phyloP scores from a whole-genome alignment of 768 basidiomycete genomes.

The Xerocomellus dryophilus region DNA sequence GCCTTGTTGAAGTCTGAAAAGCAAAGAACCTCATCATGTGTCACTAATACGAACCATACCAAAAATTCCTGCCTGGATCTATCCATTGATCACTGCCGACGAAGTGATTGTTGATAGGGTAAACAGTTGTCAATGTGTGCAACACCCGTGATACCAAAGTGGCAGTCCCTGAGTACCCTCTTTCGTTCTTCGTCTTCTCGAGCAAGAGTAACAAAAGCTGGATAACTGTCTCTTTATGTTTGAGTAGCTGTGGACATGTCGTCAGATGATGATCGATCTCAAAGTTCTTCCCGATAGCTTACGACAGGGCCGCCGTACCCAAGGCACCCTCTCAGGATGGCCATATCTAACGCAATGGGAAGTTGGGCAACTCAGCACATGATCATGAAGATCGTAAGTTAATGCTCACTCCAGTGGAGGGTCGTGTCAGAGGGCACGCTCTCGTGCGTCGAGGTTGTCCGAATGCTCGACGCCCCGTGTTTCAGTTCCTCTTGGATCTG shows the following conservation, averaged over 20 bases:
- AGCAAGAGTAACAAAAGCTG: constrained; percentile 61
- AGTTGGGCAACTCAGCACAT: background rate
- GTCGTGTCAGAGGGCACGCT: constrained; percentile 83
- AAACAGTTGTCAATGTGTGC: constrained; percentile 70
- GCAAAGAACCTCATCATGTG: background rate
- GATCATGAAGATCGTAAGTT: background rate
- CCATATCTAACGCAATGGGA: constrained; percentile 51
- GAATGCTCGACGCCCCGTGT: constrained; percentile 83
- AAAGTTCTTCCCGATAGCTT: constrained; percentile 22
- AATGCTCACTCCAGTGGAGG: constrained; percentile 81
- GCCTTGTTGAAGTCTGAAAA: constrained; percentile 56
- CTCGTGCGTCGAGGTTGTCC: constrained; percentile 73
- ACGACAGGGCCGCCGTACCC: constrained; percentile 69
- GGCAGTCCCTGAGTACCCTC: constrained; percentile 80
- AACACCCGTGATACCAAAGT: constrained; percentile 74
- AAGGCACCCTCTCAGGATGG: constrained; percentile 78
- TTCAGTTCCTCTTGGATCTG: constrained; percentile 85
- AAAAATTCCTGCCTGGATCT: constrained; percentile 55
- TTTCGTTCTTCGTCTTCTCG: constrained; percentile 82
- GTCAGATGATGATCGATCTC: background rate
- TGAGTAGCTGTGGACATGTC: constrained; percentile 51
- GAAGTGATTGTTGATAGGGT: constrained; percentile 75
- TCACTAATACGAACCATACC: constrained; percentile 4
- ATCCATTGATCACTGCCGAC: constrained; percentile 82
- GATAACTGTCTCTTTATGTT: constrained; percentile 64